These are phyloP conservation scores for Zymoseptoria pseudotritici DNA, from an alignment of 2,329 filamentous ascomycete species.

Conservation along the genomic window DNA sequence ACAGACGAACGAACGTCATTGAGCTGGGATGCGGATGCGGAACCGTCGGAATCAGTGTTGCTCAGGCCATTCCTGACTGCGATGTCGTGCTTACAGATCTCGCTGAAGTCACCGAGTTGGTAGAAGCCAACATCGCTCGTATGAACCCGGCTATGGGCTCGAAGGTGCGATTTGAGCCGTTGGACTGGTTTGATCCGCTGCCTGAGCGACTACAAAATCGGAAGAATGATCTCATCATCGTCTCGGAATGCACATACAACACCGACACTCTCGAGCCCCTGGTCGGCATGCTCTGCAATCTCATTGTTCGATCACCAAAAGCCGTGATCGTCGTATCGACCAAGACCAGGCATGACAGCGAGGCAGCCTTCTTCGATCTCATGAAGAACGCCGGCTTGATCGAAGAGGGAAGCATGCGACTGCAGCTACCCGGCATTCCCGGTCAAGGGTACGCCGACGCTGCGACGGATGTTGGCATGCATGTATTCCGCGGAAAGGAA, in stretches of 20 bases:
- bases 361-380: constrained; percentile 58
- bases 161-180: constrained; percentile 40
- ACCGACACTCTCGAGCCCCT: constrained; percentile 57
- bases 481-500: constrained; percentile 28
- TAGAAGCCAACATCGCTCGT: constrained; percentile 47
- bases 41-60: constrained; percentile 58
- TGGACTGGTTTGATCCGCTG: constrained; percentile 57
- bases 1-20: constrained; percentile 44
- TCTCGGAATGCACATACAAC: constrained; percentile 70
- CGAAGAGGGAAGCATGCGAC: constrained; percentile 22
- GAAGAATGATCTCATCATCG: constrained; percentile 53
- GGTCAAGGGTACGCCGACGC: constrained; percentile 31
- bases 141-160: constrained; percentile 39
- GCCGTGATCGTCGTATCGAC: constrained; percentile 53
- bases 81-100: constrained; percentile 58
- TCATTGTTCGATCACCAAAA: constrained; percentile 43
- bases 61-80: constrained; percentile 45
- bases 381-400: constrained; percentile 35
- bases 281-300: constrained; percentile 48
- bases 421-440: constrained; percentile 27
- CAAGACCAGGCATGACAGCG: constrained; percentile 61
- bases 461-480: constrained; percentile 29
- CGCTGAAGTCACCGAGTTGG: constrained; percentile 55
- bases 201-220: constrained; percentile 31
- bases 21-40: constrained; percentile 64